Conservation (phyloP, 805 yeast genomes). For the Monosporozyma servazzii region DNA sequence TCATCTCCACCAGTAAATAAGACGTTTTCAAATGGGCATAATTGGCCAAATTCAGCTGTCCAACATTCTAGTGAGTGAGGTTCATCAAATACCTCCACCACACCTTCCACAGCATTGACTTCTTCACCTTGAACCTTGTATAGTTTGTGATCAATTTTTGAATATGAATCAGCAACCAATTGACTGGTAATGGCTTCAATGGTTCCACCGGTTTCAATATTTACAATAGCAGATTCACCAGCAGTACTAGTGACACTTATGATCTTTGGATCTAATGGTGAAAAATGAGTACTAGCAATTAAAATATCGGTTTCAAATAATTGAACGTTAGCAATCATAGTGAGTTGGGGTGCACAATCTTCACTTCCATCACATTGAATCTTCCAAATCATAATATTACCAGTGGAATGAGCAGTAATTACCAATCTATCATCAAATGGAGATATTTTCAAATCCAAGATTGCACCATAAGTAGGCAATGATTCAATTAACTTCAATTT, state of each 20-base stretch:
- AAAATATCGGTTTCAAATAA: slow-evolving; percentile 42
- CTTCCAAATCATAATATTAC: slow-evolving; percentile 60
- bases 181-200: background rate
- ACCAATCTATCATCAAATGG: slow-evolving; percentile 44
- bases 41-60: slow-evolving; percentile 67
- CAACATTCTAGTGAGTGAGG: slow-evolving; percentile 76
- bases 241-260: slow-evolving; percentile 56
- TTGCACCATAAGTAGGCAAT: slow-evolving; percentile 45
- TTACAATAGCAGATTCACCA: slow-evolving; percentile 44
- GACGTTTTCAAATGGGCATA: slow-evolving; percentile 43
- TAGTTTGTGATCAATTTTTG: slow-evolving; percentile 4
- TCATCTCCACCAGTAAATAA: slow-evolving; percentile 92
- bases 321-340: slow-evolving; percentile 31
- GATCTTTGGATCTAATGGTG: slow-evolving; percentile 32
- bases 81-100: slow-evolving; percentile 11
- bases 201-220: slow-evolving; percentile 8
- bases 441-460: slow-evolving; percentile 65
- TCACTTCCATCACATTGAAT: slow-evolving; percentile 8
- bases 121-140: slow-evolving; percentile 13
- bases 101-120: background rate
- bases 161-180: slow-evolving; percentile 4
- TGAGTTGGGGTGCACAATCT: slow-evolving; percentile 4
- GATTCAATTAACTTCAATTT: slow-evolving; percentile 21
- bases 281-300: slow-evolving; percentile 57
- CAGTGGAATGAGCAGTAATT: slow-evolving; percentile 72